Conservation (phyloP, 257 asterid species). For the Primulina tabacum region DNA sequence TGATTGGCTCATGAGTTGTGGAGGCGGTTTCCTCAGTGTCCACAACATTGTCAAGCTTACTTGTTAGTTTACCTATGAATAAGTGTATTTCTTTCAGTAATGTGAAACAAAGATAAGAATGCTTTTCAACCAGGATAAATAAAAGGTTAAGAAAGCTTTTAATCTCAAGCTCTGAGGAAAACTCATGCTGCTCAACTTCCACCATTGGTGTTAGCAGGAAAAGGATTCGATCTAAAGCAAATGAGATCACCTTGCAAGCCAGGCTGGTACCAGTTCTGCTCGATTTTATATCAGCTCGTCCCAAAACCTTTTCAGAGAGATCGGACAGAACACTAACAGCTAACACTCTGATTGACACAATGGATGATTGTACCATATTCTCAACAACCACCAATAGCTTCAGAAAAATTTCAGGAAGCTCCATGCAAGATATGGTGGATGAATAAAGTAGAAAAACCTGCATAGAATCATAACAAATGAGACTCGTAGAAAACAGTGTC, state of each 20-base stretch:
- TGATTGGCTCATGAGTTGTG: conserved; percentile 21
- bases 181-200: conserved; percentile 32
- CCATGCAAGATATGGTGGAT: conserved; percentile 40
- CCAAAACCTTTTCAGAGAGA: conserved; percentile 51
- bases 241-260: conserved; percentile 43
- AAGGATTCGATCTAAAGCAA: conserved; percentile 46
- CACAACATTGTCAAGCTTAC: conserved; percentile 28
- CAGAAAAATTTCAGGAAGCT: conserved; percentile 45
- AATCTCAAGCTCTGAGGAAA: conserved; percentile 46
- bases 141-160: conserved; percentile 52
- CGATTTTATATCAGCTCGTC: conserved; percentile 42
- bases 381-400: conserved; percentile 38
- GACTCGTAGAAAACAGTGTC: conserved; percentile 12
- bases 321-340: conserved; percentile 48
- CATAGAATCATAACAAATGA: conserved; percentile 31
- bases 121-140: conserved; percentile 48
- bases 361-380: conserved; percentile 39
- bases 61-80: conserved; percentile 45
- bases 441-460: conserved; percentile 48
- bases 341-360: conserved; percentile 44
- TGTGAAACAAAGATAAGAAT: conserved; percentile 39
- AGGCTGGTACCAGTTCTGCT: conserved; percentile 39
- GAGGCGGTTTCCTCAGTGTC: conserved; percentile 29
- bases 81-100: conserved; percentile 47
- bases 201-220: conserved; percentile 32